phyloP scores from a whole-genome alignment of 202 grass and related monocot species.

The Zizania palustris region DNA sequence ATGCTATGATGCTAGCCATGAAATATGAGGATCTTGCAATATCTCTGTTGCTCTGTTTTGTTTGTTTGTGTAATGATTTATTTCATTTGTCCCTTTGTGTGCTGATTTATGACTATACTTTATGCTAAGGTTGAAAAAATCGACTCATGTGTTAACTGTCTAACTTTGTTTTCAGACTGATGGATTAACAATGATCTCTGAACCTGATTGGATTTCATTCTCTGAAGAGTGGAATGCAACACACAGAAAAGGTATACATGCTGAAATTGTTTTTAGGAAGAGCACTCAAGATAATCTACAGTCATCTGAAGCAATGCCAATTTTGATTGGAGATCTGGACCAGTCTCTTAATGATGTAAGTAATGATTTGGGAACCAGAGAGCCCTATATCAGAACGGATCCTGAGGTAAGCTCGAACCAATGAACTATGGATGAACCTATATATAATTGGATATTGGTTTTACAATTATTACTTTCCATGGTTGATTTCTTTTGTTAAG shows the following conservation, averaged over 20 bases:
- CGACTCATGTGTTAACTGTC: conserved; percentile 32
- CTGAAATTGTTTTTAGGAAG: conserved; percentile 74
- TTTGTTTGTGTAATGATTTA: conserved; percentile 4
- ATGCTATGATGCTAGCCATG: background rate
- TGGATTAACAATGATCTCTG: conserved; percentile 74
- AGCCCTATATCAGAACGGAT: conserved; percentile 70
- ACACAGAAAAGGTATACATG: conserved; percentile 70
- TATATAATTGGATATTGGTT: conserved; percentile 1
- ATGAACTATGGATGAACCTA: conserved; percentile 4
- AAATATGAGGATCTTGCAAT: conserved; percentile 21
- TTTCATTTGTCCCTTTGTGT: conserved; percentile 30
- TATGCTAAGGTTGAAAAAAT: conserved; percentile 30
- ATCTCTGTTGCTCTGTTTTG: background rate
- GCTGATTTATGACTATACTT: background rate
- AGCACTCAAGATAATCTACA: conserved; percentile 50
- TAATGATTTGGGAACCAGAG: conserved; percentile 54
- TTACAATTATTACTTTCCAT: conserved; percentile 28
- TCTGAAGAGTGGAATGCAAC: conserved; percentile 83
- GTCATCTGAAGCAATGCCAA: conserved; percentile 51
- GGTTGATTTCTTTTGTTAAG: conserved; percentile 10
- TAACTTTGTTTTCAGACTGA: conserved; percentile 68
- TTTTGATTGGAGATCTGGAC: conserved; percentile 51
- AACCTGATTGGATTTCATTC: conserved; percentile 79
- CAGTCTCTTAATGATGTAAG: conserved; percentile 56
- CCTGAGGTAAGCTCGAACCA: conserved; percentile 64